phyloP scores from a whole-genome alignment of 371 early-diverging fungal genomes.

The Parasitella parasitica region DNA sequence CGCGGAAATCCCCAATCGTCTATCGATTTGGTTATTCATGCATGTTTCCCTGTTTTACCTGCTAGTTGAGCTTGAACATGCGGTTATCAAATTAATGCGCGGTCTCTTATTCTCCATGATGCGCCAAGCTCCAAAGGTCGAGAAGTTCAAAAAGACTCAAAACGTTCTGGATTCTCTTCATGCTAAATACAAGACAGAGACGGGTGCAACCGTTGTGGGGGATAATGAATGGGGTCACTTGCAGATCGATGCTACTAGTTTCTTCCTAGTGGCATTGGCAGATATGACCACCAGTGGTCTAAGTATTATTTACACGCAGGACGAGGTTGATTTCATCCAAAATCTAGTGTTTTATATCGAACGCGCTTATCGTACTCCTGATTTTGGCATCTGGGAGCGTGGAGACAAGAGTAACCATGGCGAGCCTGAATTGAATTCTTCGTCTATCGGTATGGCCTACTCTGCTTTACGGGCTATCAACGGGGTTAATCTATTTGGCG shows the following conservation, averaged over 20 bases:
- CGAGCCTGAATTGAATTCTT: slow-evolving; percentile 83
- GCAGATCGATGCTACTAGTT: slow-evolving; percentile 83
- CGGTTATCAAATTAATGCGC: slow-evolving; percentile 75
- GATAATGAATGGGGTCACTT: slow-evolving; percentile 84
- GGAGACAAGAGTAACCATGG: slow-evolving; percentile 92
- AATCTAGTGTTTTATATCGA: slow-evolving; percentile 91
- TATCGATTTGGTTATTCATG: not conserved
- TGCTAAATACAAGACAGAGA: slow-evolving; percentile 86
- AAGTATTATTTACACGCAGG: slow-evolving; percentile 76
- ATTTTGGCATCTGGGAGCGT: slow-evolving; percentile 91
- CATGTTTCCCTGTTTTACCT: not conserved
- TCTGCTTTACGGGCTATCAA: slow-evolving; percentile 88
- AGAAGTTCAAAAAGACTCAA: slow-evolving; percentile 80
- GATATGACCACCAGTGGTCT: slow-evolving; percentile 87
- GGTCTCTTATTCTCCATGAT: slow-evolving; percentile 85
- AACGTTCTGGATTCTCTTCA: slow-evolving; percentile 70
- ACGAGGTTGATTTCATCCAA: slow-evolving; percentile 90
- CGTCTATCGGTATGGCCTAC: slow-evolving; percentile 87
- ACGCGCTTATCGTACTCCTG: slow-evolving; percentile 78
- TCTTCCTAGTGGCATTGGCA: slow-evolving; percentile 79
- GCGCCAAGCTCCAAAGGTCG: slow-evolving; percentile 84
- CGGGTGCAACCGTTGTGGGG: slow-evolving; percentile 87
- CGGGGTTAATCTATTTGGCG: slow-evolving; percentile 84
- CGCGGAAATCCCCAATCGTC: not conserved
- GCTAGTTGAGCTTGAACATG: slow-evolving; percentile 80